A percentile compares a stretch with the other conserved stretches of the same genome.
Conservation (phyloP, 495 filamentous ascomycete genomes). For the Penicillium taxi region DNA sequence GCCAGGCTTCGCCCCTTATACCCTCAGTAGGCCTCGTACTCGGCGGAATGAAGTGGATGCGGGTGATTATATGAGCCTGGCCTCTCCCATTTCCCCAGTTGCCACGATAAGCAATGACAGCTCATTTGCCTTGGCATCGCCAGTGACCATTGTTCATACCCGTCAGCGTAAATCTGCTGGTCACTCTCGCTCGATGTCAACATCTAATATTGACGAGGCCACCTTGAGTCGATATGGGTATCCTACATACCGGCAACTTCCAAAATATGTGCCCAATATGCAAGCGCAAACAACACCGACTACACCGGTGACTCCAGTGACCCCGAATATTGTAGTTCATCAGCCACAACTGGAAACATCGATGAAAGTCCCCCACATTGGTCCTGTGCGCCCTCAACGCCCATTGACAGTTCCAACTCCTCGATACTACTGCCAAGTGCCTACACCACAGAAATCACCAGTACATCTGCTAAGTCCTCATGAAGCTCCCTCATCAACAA, state of each 20-base stretch:
- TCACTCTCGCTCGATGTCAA: constrained; percentile 56
- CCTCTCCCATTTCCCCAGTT: constrained; percentile 43
- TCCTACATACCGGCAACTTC: constrained; percentile 73
- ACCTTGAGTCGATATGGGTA: constrained; percentile 63
- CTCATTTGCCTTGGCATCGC: constrained; percentile 48
- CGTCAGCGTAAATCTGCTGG: constrained; percentile 39
- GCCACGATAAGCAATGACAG: constrained; percentile 31
- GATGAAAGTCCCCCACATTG: constrained; percentile 15
- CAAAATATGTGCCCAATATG: constrained; percentile 51
- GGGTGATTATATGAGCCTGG: constrained; percentile 48
- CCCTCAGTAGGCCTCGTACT: constrained; percentile 29
- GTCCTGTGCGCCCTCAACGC: constrained; percentile 24
- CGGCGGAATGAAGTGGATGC: constrained; percentile 59
- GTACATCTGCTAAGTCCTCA: constrained; percentile 32
- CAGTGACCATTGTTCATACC: constrained; percentile 50
- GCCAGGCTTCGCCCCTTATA: constrained; percentile 38
- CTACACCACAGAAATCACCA: constrained; percentile 44
- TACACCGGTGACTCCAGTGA: constrained; percentile 40
- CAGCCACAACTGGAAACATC: constrained; percentile 17
- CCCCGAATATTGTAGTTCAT: constrained; percentile 36
- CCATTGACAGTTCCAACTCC: constrained; percentile 32
- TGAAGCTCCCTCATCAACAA: constrained; percentile 48
- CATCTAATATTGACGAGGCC: constrained; percentile 59
- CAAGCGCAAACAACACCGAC: constrained; percentile 39
- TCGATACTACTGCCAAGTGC: constrained; percentile 35